phyloP scores from a whole-genome alignment of 2,329 filamentous ascomycete genomes.

The Stemphylium beticola region DNA sequence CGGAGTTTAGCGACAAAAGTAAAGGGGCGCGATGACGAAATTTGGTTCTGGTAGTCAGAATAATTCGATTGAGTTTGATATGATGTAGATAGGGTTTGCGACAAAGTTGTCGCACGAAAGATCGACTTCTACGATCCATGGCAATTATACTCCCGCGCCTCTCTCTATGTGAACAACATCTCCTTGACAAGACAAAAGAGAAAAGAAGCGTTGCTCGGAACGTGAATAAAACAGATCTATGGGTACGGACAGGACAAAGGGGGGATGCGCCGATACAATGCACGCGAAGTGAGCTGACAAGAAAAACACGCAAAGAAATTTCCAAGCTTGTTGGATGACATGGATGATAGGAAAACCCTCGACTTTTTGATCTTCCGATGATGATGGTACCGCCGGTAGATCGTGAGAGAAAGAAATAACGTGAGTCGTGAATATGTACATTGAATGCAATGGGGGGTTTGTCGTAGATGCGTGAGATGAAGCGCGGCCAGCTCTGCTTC shows the following conservation, averaged over 20 bases:
- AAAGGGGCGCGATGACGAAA: neutral
- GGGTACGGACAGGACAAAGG: neutral
- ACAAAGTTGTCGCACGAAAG: neutral
- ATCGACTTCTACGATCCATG: neutral
- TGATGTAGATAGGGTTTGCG: neutral
- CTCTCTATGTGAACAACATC: neutral
- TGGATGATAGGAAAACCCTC: slow-evolving; percentile 2
- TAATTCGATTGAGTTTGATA: neutral
- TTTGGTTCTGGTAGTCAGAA: neutral
- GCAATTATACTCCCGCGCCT: neutral
- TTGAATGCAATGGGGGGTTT: slow-evolving; percentile 9
- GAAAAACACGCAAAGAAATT: slow-evolving; percentile 7
- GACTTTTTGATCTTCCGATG: slow-evolving; percentile 9
- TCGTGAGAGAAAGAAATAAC: slow-evolving; percentile 9
- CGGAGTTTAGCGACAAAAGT: no score
- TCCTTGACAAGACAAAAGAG: slow-evolving; percentile 3
- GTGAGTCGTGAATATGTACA: slow-evolving; percentile 29
- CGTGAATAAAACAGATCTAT: slow-evolving; percentile 8
- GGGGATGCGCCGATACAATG: slow-evolving; percentile 6
- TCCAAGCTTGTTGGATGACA: neutral
- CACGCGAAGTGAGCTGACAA: slow-evolving; percentile 1
- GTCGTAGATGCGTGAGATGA: slow-evolving; percentile 14
- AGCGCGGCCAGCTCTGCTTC: slow-evolving; percentile 19
- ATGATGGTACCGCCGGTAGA: neutral
- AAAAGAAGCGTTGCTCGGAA: neutral